A percentile compares a stretch with the other conserved stretches of the same genome.
Conservation (phyloP, 2,329 filamentous ascomycete species). For the Trichoderma sp. region DNA sequence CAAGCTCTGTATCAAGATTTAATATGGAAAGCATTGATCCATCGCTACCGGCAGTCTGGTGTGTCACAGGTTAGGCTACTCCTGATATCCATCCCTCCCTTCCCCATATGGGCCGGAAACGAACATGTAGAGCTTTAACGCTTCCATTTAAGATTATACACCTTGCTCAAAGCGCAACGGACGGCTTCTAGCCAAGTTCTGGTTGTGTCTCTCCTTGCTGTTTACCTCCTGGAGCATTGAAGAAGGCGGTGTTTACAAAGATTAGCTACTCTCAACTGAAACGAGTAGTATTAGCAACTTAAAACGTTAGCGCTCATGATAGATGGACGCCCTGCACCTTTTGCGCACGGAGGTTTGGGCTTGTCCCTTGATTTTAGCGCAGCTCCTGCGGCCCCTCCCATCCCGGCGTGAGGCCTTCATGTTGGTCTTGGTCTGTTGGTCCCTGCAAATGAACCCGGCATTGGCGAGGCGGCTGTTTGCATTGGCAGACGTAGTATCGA, state of each 20-base stretch:
- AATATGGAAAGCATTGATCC: not conserved
- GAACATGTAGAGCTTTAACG: not conserved
- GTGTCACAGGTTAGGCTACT: not conserved
- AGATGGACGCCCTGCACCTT: not conserved
- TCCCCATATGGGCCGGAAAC: not conserved
- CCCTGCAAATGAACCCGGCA: not conserved
- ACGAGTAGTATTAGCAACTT: not conserved
- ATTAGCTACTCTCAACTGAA: slow-evolving; percentile 2
- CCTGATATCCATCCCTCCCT: not conserved
- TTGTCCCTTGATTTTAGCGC: not conserved
- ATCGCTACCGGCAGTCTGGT: not conserved
- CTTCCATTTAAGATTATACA: not conserved
- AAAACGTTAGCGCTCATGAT: slow-evolving; percentile 10
- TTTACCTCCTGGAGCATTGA: not conserved
- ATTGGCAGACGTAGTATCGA: slow-evolving; percentile 3
- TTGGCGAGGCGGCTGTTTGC: not conserved
- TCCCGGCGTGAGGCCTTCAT: not conserved
- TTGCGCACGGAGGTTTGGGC: not conserved
- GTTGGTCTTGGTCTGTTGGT: not conserved
- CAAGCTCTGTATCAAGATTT: not conserved
- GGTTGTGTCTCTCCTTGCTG: not conserved
- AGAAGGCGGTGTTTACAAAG: not conserved
- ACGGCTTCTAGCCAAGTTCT: not conserved
- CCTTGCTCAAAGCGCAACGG: not conserved
- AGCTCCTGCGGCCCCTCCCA: slow-evolving; percentile 2